A percentile compares a stretch with the other conserved stretches of the same genome.
phyloP scores from a whole-genome alignment of 805 yeast genomes.

The Starmerella sirachaensis region DNA sequence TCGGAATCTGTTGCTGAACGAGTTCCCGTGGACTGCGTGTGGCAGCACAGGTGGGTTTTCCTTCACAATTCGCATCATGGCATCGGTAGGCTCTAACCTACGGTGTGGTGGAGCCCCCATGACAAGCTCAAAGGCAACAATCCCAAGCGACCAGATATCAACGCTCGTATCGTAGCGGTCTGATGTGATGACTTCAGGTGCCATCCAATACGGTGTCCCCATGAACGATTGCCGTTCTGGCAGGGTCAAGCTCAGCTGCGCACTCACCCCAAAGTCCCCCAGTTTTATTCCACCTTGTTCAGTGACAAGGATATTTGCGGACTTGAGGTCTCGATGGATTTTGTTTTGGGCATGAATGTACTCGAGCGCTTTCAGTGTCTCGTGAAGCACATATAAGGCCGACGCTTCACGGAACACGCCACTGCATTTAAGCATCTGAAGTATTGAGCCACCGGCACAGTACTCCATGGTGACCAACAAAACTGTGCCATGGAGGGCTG shows the following conservation, averaged over 20 bases:
- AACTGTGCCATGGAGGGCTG: slow-evolving; percentile 50
- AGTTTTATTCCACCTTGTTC: slow-evolving; percentile 58
- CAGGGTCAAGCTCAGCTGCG: slow-evolving; percentile 51
- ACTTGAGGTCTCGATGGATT: slow-evolving; percentile 83
- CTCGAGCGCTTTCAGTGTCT: slow-evolving; percentile 55
- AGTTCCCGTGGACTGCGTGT: slow-evolving; percentile 17
- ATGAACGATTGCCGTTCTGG: slow-evolving; percentile 62
- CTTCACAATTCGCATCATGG: slow-evolving; percentile 57
- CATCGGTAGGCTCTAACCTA: slow-evolving; percentile 63
- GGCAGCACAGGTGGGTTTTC: slow-evolving; percentile 44
- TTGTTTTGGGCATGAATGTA: slow-evolving; percentile 65
- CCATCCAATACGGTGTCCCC: slow-evolving; percentile 98
- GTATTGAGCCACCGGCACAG: slow-evolving; percentile 90
- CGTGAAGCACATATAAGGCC: slow-evolving; percentile 50
- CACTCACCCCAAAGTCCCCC: slow-evolving; percentile 91
- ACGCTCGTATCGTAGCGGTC: slow-evolving; percentile 72
- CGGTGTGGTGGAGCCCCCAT: slow-evolving; percentile 74
- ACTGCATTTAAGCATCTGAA: slow-evolving; percentile 46
- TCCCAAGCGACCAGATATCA: slow-evolving; percentile 94
- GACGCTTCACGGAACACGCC: slow-evolving; percentile 46
- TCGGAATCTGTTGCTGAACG: slow-evolving; percentile 28
- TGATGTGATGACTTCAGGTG: slow-evolving; percentile 77
- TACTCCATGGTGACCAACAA: slow-evolving; percentile 92
- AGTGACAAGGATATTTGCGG: slow-evolving; percentile 75
- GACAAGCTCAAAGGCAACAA: slow-evolving; percentile 74